Conservation (phyloP, 2,329 filamentous ascomycete species). For the Aaosphaeria pasadenensis region DNA sequence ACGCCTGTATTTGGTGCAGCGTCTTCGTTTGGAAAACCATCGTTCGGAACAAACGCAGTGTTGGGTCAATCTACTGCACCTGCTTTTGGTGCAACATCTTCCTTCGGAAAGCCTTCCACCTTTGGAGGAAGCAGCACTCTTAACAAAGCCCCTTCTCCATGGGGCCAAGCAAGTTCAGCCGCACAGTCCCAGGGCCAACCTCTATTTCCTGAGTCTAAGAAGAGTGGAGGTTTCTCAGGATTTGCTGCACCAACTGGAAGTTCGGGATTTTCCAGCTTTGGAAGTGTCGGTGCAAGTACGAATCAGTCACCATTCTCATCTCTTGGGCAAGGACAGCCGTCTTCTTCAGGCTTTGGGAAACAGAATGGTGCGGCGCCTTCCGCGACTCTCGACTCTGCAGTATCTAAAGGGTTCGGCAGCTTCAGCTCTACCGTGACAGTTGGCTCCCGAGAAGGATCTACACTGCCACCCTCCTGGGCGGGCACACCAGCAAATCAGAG, state of each 20-base stretch:
- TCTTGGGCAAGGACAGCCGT: constrained; percentile 26
- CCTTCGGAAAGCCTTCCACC: constrained; percentile 1
- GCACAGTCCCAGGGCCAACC: constrained; percentile 11
- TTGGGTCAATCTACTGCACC: constrained; percentile 20
- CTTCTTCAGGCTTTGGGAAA: constrained; percentile 16
- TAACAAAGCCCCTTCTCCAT: constrained; percentile 10
- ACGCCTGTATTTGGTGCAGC: constrained; percentile 5
- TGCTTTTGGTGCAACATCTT: constrained; percentile 24
- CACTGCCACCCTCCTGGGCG: constrained; percentile 26
- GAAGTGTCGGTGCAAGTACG: constrained; percentile 5
- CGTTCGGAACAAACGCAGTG: constrained; percentile 5
- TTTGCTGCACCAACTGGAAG: constrained; percentile 27
- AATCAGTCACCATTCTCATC: constrained; percentile 26
- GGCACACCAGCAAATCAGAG: constrained; percentile 28
- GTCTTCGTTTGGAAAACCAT: constrained; percentile 5
- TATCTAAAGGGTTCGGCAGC: constrained; percentile 8
- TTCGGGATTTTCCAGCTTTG: constrained; percentile 33
- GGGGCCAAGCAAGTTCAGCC: constrained; percentile 14
- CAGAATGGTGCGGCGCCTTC: background rate
- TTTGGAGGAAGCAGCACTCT: constrained; percentile 20
- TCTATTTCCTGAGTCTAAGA: no score
- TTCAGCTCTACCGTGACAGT: constrained; percentile 41
- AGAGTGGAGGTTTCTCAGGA: constrained; percentile 17
- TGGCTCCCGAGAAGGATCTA: constrained; percentile 30
- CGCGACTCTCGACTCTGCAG: constrained; percentile 4